Base-by-base conservation (phyloP, 129 eudicot genomes). In the Lactuca sativa region DNA sequence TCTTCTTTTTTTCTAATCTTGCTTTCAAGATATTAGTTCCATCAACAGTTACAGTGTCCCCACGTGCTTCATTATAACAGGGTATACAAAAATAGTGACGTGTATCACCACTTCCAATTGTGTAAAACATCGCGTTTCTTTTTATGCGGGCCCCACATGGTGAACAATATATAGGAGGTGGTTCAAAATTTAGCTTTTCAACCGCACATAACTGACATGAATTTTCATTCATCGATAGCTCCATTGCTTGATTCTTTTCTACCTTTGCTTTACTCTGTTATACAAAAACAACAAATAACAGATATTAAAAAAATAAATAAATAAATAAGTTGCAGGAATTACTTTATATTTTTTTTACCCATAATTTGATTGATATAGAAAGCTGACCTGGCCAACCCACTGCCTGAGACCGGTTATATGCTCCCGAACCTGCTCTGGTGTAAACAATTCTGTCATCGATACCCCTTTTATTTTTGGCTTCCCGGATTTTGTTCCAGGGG, bases 331-430 rank as follows among this genome's bases (percentile, higher is more conserved):
- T 36, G 5, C 38, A 36, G 5, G 38, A 36, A 36, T 4, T 36
- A 36, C 1, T 25, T 0, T 1, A 0, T 0, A 0, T 0, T 25
- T 25, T 25, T 25, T 25, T 25, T 25, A 25, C 30, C 30, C 30
- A 25, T 25, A 25, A 25, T 25, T 25, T 25, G 30, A 25, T 14
- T 56, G 33, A 9, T 7, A 56, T 56, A 25, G 32, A 60, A 34
- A 48, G 66, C 89, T 62, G 64, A 95, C 99, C 99, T 95, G 99
- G 81, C 99, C 99, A 67, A 95, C 89, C 99, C 99, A 95, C 79
- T 81, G 96, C 69, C 99, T 80, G 79, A 95, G 97, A 77, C 99
- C 91, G 16, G 62, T 80, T 40, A 95, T 95, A 74, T 95, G 99
- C 81, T 95, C 95, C 66, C 81, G 82, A 58, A 87, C 90, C 82